These are phyloP conservation scores for Coniophora puteana DNA, from an alignment of 1,284 basidiomycete genomes.

Conservation along the genomic window DNA sequence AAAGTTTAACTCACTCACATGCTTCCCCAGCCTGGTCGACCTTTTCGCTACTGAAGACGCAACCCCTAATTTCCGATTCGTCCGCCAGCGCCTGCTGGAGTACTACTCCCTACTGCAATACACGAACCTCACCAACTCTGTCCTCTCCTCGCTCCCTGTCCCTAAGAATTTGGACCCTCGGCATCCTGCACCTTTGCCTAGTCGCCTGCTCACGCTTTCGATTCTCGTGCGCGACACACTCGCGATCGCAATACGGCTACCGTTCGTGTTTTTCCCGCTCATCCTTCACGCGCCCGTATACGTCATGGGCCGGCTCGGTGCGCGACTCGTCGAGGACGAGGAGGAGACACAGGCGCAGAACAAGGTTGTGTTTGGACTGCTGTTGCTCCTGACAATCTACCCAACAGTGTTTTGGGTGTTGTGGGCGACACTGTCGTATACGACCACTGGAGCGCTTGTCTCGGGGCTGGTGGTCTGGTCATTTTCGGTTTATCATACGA, in stretches of 20 bases:
- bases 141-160: constrained; percentile 75
- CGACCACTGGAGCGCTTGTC: constrained; percentile 43
- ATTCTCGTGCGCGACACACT: constrained; percentile 77
- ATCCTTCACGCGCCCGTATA: constrained; percentile 83
- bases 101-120: constrained; percentile 87
- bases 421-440: constrained; percentile 73
- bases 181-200: constrained; percentile 68
- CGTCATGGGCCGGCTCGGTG: constrained; percentile 71
- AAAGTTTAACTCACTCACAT: constrained; percentile 21
- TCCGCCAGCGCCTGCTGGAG: constrained; percentile 71
- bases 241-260: constrained; percentile 65
- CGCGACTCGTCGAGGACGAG: constrained; percentile 77
- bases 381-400: constrained; percentile 76
- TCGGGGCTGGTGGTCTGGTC: constrained; percentile 57
- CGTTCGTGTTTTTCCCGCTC: constrained; percentile 85
- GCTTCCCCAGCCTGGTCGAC: constrained; percentile 66
- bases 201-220: constrained; percentile 76
- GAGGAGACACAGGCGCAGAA: constrained; percentile 92
- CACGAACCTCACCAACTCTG: constrained; percentile 78
- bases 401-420: constrained; percentile 78
- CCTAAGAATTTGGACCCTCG: constrained; percentile 79
- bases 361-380: constrained; percentile 82
- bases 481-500: constrained; percentile 79
- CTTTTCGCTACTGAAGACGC: constrained; percentile 70
- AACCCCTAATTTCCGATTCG: constrained; percentile 55